Evolutionary conservation across 306 rosid species (phyloP), one percentile per base, ranked within the genome.

Genomic region (Amphicarpaea edgeworthii): DNA sequence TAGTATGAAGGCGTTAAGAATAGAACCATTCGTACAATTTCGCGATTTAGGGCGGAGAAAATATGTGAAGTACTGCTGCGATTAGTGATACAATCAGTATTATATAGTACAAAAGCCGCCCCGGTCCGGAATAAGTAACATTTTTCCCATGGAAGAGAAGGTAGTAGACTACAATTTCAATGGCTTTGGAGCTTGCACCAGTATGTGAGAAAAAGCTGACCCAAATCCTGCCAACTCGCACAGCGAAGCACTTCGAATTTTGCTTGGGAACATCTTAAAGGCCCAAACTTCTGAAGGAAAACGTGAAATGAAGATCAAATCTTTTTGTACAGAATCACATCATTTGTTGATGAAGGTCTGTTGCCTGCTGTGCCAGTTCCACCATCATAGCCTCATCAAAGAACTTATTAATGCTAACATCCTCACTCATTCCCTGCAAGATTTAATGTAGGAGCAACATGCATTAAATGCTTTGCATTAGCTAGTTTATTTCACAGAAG

Each of bases 301-400:
- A 5, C 42, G 12, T 5, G 40, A 58, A 59, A 55, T 70, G 73
- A 75, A 60, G 24, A 62, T 43, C 37, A 20, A 76, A 43, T 17
- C 61, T 50, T 51, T 34, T 61, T 62, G 15, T 43, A 66, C 67
- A 42, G 41, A 70, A 81, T 92, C 88, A 95, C 49, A 89, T 85
- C 96, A 95, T 90, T 76, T 92, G 97, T 73, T 87, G 98, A 82
- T 94, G 98, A 83, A 95, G 93, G 88, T 92, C 98, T 40, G 99
- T 97, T 9, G 95, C 97, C 75, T 92, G 98, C 82, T 95, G 97
- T n/a, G 97, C 99, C 79, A 92, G 88, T 47, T 95, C 99, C 72
- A 92, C 96, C 99, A 92, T 90, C 99, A 95, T 95, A 42, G 99
- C 97, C 89, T 95, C 99, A 9, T 95, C 99, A 8, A 95, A 95